phyloP scores from a whole-genome alignment of 2,329 filamentous ascomycete genomes.

The Colletotrichum sp. region DNA sequence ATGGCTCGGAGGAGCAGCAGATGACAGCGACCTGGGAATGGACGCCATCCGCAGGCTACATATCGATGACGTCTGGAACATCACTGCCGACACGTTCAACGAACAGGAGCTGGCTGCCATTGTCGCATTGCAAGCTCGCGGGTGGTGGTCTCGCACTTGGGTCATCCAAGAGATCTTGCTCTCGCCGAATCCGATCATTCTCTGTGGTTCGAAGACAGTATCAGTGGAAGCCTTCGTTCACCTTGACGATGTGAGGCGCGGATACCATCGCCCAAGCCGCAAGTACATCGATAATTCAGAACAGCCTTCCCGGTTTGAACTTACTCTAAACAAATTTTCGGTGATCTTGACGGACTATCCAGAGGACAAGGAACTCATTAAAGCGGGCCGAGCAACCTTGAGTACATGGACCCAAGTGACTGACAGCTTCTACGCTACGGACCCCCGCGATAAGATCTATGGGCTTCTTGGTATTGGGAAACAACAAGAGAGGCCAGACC shows the following conservation, averaged over 20 bases:
- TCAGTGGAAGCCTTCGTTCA: neutral
- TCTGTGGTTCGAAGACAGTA: neutral
- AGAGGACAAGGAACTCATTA: neutral
- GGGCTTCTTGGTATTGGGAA: neutral
- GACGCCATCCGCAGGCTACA: neutral
- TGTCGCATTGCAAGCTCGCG: neutral
- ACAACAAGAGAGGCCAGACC: neutral
- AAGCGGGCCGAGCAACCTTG: neutral
- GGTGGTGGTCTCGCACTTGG: neutral
- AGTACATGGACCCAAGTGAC: neutral
- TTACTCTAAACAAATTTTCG: neutral
- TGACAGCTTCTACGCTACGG: neutral
- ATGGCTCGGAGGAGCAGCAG: neutral
- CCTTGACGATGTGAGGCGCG: neutral
- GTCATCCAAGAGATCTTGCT: neutral
- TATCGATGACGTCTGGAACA: neutral
- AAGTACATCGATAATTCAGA: neutral
- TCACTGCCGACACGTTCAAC: neutral
- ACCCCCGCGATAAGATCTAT: neutral
- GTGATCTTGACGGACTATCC: neutral
- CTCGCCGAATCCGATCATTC: neutral
- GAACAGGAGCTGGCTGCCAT: neutral
- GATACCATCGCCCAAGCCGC: neutral
- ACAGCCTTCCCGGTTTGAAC: neutral
- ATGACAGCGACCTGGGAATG: neutral